A percentile compares a stretch with the other conserved stretches of the same genome.
phyloP scores from a whole-genome alignment of 2,329 filamentous ascomycete genomes.

The Pyrenochaeta sp. region DNA sequence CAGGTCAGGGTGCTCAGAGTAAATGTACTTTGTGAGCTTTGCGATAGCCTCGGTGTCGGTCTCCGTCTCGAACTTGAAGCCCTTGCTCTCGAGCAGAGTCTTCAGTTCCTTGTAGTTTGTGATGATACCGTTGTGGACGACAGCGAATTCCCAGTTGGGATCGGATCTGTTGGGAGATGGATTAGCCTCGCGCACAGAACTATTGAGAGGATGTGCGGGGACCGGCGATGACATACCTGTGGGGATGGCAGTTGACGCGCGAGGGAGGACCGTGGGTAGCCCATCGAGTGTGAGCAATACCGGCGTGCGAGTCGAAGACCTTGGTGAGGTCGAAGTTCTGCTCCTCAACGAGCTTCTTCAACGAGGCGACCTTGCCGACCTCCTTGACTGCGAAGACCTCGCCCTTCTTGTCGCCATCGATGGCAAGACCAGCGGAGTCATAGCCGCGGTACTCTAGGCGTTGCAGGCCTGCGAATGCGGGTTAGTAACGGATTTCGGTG shows the following conservation, averaged over 20 bases:
- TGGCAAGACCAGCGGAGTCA: slow-evolving; percentile 93
- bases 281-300: slow-evolving; percentile 99
- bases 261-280: slow-evolving; percentile 96
- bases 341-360: slow-evolving; percentile 90
- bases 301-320: slow-evolving; percentile 96
- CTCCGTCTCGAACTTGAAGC: slow-evolving; percentile 98
- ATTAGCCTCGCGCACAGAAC: slow-evolving; percentile 26
- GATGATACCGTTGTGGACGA: slow-evolving; percentile 99
- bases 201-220: background rate
- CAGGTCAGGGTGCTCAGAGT: slow-evolving; percentile 91
- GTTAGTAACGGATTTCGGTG: slow-evolving; percentile 31
- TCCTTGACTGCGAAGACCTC: slow-evolving; percentile 98
- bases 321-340: slow-evolving; percentile 85
- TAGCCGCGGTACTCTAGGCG: slow-evolving; percentile 99
- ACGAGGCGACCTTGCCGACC: slow-evolving; percentile 97
- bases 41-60: slow-evolving; percentile 99
- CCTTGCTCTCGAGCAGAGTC: slow-evolving; percentile 90
- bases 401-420: slow-evolving; percentile 99
- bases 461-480: slow-evolving; percentile 72
- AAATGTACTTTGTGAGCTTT: slow-evolving; percentile 97
- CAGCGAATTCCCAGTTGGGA: slow-evolving; percentile 91
- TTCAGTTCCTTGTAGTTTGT: slow-evolving; percentile 99
- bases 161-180: slow-evolving; percentile 72
- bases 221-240: slow-evolving; percentile 71
- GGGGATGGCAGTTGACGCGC: slow-evolving; percentile 95